Percentiles rank a stretch among this genome's conserved stretches.
Conservation (phyloP, 2,329 filamentous ascomycete species). For the Botrytis hyacinthi region DNA sequence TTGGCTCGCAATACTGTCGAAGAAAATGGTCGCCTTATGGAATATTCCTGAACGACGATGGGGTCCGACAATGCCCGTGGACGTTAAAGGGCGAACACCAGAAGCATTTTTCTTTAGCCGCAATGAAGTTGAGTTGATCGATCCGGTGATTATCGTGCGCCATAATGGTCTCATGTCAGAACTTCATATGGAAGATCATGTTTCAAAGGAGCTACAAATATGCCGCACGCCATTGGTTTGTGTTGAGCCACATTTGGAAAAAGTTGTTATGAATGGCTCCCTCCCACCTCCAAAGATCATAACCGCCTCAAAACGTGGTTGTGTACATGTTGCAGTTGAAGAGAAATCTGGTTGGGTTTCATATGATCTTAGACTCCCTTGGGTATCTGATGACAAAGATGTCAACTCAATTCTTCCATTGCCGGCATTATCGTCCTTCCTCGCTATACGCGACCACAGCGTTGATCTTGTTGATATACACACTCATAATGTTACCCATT, state of each 20-base stretch:
- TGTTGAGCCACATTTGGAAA: constrained; percentile 41
- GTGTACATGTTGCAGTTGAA: constrained; percentile 49
- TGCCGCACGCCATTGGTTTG: constrained; percentile 51
- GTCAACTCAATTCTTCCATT: constrained; percentile 59
- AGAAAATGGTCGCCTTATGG: constrained; percentile 61
- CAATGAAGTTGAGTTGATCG: constrained; percentile 40
- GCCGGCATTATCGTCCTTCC: constrained; percentile 56
- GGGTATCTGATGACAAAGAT: constrained; percentile 44
- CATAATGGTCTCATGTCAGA: constrained; percentile 63
- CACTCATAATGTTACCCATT: constrained; percentile 56
- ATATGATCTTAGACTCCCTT: constrained; percentile 42
- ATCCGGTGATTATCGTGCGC: constrained; percentile 59
- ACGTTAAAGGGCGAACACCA: constrained; percentile 57
- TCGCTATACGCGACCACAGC: constrained; percentile 56
- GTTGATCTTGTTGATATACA: constrained; percentile 62
- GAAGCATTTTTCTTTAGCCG: constrained; percentile 63
- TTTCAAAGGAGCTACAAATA: constrained; percentile 47
- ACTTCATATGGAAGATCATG: constrained; percentile 47
- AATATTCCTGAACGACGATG: constrained; percentile 57
- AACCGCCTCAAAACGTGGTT: constrained; percentile 51
- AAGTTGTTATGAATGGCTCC: constrained; percentile 25
- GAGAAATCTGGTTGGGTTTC: constrained; percentile 50
- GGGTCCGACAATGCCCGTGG: constrained; percentile 53
- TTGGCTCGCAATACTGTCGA: constrained; percentile 63
- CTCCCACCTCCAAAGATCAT: constrained; percentile 42